Evolutionary conservation across 2,329 filamentous ascomycete species (phyloP).

Genomic region (Xylariaceae sp.): DNA sequence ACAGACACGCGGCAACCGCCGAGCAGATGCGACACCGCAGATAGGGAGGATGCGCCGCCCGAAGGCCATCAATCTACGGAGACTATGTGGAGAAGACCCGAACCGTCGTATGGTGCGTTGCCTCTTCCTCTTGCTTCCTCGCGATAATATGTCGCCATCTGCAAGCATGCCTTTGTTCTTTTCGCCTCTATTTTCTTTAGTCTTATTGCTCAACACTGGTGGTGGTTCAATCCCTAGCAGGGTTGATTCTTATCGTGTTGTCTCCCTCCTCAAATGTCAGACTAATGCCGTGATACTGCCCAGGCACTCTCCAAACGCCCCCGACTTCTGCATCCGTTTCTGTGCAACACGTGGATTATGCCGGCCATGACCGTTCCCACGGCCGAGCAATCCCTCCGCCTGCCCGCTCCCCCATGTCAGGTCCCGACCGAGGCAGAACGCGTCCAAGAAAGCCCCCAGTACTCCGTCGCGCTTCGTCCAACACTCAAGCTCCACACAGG

Average conservation of each 20-base stretch:
- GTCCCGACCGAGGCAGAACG: conserved; percentile 46
- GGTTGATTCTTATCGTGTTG: conserved; percentile 13
- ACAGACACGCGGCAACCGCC: conserved; percentile 46
- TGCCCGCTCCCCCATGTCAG: conserved; percentile 44
- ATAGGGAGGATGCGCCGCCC: conserved; percentile 44
- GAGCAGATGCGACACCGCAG: conserved; percentile 35
- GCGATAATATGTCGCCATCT: conserved; percentile 14
- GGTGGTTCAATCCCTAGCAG: not conserved
- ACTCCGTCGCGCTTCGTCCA: conserved; percentile 70
- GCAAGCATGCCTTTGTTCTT: not conserved
- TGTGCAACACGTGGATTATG: conserved; percentile 35
- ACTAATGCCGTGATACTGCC: conserved; percentile 24
- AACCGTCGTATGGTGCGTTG: conserved; percentile 53
- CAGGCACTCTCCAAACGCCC: conserved; percentile 37
- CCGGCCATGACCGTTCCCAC: conserved; percentile 38
- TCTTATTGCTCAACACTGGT: not conserved
- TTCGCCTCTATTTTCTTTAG: not conserved
- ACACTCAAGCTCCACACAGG: conserved; percentile 65
- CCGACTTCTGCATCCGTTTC: conserved; percentile 25
- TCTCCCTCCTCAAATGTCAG: conserved; percentile 1
- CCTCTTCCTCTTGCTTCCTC: conserved; percentile 2
- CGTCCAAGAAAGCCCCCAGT: conserved; percentile 69
- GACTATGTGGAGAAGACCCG: conserved; percentile 55
- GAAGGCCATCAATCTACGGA: conserved; percentile 58
- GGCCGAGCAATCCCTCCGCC: conserved; percentile 35